Evolutionary conservation across 257 asterid genomes (phyloP), one percentile per base, ranked within the genome.

Genomic region (Voacanga thouarsii): DNA sequence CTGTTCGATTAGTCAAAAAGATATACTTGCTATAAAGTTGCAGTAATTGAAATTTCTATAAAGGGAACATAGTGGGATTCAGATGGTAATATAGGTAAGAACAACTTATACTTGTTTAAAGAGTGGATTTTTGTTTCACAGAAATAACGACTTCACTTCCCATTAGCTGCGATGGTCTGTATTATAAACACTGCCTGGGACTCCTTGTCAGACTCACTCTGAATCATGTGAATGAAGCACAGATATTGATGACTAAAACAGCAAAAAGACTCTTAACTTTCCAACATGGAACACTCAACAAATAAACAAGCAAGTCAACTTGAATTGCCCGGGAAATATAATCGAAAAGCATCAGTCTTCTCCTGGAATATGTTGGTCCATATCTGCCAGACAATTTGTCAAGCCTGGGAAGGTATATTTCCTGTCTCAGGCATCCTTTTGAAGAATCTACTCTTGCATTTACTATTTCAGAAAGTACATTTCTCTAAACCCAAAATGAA

Each of bases 331-430:
- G 37, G 37, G 37, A 33, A 33, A 75, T 65, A 63, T 59, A 75
- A 78, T 19, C 11, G 79, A 67, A 76, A 87, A 85, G 72, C 82
- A 81, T 79, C 89, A 83, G 69, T 76, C 87, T 79, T 74, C 83
- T 33, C 88, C 86, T 80, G 77, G 83, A 41, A 76, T 86, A 80
- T 79, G 90, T 44, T 90, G 94, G 97, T 83, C 96, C 37, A 71
- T 78, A 74, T 81, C 83, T 92, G 64, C 96, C 97, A 65, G 43
- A 89, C 75, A 85, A 33, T 93, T 94, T 78, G 74, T 84, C 19
- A 90, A 86, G 84, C 89, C 92, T 56, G 92, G 89, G 18, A 9
- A 92, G 97, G 98, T 94, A 84, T 37, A 9, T 75, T 49, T 66
- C 64, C 63, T 68, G 55, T 79, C 79, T 64, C 30, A 64, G 8